phyloP scores from a whole-genome alignment of 2,329 filamentous ascomycete species.

The Neofusicoccum laricinum region DNA sequence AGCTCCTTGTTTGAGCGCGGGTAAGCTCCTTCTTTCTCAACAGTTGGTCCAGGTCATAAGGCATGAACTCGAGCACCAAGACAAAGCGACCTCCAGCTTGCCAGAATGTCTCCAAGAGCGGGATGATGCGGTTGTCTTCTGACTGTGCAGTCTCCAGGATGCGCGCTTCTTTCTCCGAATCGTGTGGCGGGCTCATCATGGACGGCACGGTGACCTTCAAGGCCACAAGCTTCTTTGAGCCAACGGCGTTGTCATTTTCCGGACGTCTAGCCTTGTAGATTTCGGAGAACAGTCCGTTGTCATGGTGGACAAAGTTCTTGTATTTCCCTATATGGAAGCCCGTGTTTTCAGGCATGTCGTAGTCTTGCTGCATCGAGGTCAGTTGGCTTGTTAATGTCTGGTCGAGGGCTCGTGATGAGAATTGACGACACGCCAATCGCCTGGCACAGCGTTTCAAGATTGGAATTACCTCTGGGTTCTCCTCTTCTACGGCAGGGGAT shows the following conservation, averaged over 20 bases:
- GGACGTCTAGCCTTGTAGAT: slow-evolving; percentile 67
- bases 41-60: slow-evolving; percentile 67
- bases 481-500: background rate
- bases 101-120: slow-evolving; percentile 68
- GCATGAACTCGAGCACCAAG: slow-evolving; percentile 82
- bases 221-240: slow-evolving; percentile 52
- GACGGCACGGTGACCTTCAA: slow-evolving; percentile 83
- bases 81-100: slow-evolving; percentile 70
- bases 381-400: background rate
- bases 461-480: slow-evolving; percentile 5
- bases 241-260: slow-evolving; percentile 26
- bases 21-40: slow-evolving; percentile 50
- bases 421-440: background rate
- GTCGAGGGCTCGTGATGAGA: background rate
- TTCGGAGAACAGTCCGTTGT: slow-evolving; percentile 73
- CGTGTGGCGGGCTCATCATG: slow-evolving; percentile 73
- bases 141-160: slow-evolving; percentile 63
- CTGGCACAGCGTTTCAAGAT: background rate
- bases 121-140: slow-evolving; percentile 54
- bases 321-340: slow-evolving; percentile 50
- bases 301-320: slow-evolving; percentile 54
- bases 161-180: slow-evolving; percentile 74
- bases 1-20: slow-evolving; percentile 39
- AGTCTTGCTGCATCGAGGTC: background rate
- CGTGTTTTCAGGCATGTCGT: background rate